Percentiles rank a stretch among this genome's conserved stretches.
Conservation (phyloP, 257 asterid genomes). For the Echites panduratus region DNA sequence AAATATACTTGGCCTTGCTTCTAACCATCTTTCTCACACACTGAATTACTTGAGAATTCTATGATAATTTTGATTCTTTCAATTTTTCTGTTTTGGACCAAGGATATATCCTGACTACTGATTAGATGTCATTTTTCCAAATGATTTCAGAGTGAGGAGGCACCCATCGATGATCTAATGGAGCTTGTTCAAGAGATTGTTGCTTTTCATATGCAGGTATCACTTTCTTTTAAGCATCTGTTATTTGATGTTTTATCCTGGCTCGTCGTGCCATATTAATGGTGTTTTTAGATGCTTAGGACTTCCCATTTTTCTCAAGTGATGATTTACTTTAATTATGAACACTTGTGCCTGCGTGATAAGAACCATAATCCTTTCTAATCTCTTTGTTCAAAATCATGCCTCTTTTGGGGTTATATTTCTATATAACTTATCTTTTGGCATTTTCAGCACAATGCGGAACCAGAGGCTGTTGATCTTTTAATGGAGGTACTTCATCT, state of each 20-base stretch:
- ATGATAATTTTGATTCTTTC: not conserved
- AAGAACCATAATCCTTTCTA: not conserved
- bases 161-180: conserved; percentile 62
- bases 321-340: not conserved
- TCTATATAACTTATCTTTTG: not conserved
- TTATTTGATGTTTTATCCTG: not conserved
- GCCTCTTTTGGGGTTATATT: not conserved
- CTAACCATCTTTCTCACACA: not conserved
- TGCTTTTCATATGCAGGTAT: conserved; percentile 89
- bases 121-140: not conserved
- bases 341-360: not conserved
- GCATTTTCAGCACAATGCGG: conserved; percentile 86
- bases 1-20: not conserved
- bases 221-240: not conserved
- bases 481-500: conserved; percentile 24
- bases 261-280: not conserved
- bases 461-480: conserved; percentile 39
- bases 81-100: not conserved
- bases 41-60: not conserved
- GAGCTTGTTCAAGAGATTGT: conserved; percentile 81
- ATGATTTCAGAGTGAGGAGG: conserved; percentile 37
- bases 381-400: not conserved
- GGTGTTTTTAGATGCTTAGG: not conserved
- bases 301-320: not conserved
- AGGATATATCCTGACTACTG: not conserved